Conservation (phyloP, 768 basidiomycete species). For the Lentinus tigrinus region DNA sequence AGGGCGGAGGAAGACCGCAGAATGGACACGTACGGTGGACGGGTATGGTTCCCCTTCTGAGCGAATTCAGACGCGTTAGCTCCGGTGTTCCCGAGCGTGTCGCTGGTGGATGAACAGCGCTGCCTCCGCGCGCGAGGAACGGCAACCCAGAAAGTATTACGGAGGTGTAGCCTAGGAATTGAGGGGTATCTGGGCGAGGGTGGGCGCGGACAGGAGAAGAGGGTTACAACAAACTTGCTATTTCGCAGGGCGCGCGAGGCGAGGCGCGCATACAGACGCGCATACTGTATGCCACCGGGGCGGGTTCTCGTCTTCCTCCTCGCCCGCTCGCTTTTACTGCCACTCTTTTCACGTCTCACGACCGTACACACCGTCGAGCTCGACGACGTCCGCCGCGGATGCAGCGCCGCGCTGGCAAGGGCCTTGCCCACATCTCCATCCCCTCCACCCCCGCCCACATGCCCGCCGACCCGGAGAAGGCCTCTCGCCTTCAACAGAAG, state of each 20-base stretch:
- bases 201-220: not conserved
- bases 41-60: not conserved
- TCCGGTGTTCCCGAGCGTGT: conserved; percentile 4
- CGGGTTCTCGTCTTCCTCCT: not conserved
- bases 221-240: not conserved
- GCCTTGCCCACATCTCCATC: conserved; percentile 56
- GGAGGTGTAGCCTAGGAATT: not conserved
- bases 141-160: not conserved
- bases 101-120: not conserved
- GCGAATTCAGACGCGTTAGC: conserved; percentile 11
- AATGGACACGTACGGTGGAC: conserved; percentile 4
- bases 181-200: not conserved
- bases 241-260: not conserved
- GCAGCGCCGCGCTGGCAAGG: conserved; percentile 59
- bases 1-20: not conserved
- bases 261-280: not conserved
- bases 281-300: conserved; percentile 5
- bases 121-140: not conserved
- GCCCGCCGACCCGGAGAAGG: conserved; percentile 46
- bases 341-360: conserved; percentile 8
- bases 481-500: conserved; percentile 54
- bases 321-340: conserved; percentile 5
- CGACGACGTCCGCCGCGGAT: conserved; percentile 32
- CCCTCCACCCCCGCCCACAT: conserved; percentile 44
- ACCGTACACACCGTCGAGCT: not conserved